Conservation (phyloP, 164 flowering plant genomes). For the Tinospora cordifolia region DNA sequence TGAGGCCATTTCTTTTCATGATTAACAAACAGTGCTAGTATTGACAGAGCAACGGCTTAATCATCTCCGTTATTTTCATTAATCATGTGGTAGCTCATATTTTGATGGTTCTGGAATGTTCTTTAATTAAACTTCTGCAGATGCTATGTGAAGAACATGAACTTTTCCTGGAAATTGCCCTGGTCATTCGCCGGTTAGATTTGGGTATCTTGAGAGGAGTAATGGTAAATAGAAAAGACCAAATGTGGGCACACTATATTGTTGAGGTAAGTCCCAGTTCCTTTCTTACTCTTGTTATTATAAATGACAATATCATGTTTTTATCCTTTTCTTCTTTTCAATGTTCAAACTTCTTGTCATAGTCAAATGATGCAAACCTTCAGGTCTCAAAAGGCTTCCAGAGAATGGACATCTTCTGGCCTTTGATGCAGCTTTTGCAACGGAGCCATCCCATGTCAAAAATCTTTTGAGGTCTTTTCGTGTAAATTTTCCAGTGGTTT, state of each 20-base stretch:
- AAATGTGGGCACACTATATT: conserved; percentile 64
- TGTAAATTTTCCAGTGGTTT: background rate
- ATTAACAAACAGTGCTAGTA: background rate
- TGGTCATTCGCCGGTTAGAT: conserved; percentile 46
- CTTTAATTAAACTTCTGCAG: conserved; percentile 27
- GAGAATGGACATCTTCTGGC: conserved; percentile 72
- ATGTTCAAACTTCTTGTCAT: background rate
- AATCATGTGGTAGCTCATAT: background rate
- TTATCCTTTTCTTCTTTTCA: background rate
- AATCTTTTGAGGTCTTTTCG: conserved; percentile 20
- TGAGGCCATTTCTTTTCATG: background rate
- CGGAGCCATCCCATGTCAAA: conserved; percentile 26
- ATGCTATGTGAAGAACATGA: conserved; percentile 62
- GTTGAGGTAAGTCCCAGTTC: conserved; percentile 53
- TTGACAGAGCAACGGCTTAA: background rate
- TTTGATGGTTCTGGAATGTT: background rate
- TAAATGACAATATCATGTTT: background rate
- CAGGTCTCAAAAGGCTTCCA: conserved; percentile 64
- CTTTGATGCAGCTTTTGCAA: conserved; percentile 66
- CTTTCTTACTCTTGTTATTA: too few species aligned
- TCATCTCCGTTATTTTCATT: background rate
- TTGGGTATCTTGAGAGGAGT: too few species aligned
- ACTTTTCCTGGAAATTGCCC: conserved; percentile 73
- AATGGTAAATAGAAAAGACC: too few species aligned
- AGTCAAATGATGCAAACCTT: background rate